Evolutionary conservation across 2,329 filamentous ascomycete species (phyloP), one percentile per base, ranked within the genome.

Genomic region (Botrytis fragariae): DNA sequence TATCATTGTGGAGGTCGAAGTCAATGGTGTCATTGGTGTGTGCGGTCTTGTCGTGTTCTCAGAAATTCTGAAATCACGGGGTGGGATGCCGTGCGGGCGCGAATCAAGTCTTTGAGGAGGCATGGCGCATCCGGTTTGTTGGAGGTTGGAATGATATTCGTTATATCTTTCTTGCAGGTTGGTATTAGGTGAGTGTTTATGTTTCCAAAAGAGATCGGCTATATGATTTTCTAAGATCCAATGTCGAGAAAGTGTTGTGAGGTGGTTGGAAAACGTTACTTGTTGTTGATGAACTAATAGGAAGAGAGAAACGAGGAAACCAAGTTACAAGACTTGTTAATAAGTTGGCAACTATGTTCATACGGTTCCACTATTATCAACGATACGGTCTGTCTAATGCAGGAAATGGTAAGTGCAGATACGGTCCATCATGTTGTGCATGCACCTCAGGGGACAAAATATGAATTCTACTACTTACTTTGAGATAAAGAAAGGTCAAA

Each of bases 1-100:
- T 35, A 37, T 61, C 32, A 25, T 25, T 16, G 10, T 0, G 48
- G 48, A 12, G 10, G 10, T 37, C 10, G 20, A 12, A 35, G 4
- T 48, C 20, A 10, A 48, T 48, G 45, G 20, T 25, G 2, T 32
- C 10, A 37, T 5, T 35, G 57, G 18, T 2, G 4, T 18, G 4
- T 25, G 48, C 6, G n/a, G n/a, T 54, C n/a, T 18, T 62, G 12
- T 62, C 18, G 25, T 6, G 14, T 16, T 42, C 16, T 39, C 37
- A 8, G 3, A 4, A 3, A 1, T 1, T 18, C 18, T 4, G 25
- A 29, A 44, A 42, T 12, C 10, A 7, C 6, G 37, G 18, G 2
- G 12, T 39, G 5, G 2, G 14, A 54, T 54, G 51, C n/a, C 12
- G 12, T 39, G 12, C 10, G 35, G 37, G 60, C 14, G 60, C 14